Conservation (phyloP, 2,329 filamentous ascomycete genomes). For the Paracorniculantispora psalliotae region DNA sequence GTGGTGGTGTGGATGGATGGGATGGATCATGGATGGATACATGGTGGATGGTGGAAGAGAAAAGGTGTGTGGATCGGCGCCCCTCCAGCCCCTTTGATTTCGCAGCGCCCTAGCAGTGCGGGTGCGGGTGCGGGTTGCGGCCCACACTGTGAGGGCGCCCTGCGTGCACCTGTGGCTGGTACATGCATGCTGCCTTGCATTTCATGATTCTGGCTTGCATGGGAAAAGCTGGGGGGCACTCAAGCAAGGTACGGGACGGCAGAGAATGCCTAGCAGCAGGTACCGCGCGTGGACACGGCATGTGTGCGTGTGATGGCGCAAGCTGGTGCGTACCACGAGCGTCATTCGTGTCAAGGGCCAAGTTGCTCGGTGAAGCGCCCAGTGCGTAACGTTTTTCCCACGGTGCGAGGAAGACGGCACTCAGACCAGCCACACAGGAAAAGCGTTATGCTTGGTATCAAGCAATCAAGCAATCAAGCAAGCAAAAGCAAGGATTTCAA, state of each 20-base stretch:
- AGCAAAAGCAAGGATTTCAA: neutral
- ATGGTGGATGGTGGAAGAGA: neutral
- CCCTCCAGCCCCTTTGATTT: slow-evolving; percentile 12
- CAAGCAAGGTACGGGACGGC: no score
- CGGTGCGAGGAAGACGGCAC: neutral
- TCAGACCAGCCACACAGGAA: neutral
- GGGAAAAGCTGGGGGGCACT: no score
- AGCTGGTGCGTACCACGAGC: neutral
- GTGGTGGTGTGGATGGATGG: no score
- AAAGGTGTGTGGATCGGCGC: slow-evolving; percentile 2
- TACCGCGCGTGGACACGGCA: neutral
- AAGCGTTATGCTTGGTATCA: neutral
- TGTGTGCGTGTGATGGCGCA: neutral
- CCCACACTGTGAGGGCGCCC: neutral
- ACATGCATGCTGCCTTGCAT: no score
- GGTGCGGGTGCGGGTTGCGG: neutral
- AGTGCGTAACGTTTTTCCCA: neutral
- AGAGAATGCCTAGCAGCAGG: neutral
- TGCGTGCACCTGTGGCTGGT: neutral
- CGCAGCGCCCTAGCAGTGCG: neutral
- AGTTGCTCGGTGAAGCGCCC: neutral
- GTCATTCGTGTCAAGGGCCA: neutral
- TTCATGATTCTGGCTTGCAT: no score
- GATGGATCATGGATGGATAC: neutral
- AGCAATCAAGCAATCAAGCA: neutral